phyloP scores from a whole-genome alignment of 2,329 filamentous ascomycete genomes.

The Atkinsonella hypoxylon region DNA sequence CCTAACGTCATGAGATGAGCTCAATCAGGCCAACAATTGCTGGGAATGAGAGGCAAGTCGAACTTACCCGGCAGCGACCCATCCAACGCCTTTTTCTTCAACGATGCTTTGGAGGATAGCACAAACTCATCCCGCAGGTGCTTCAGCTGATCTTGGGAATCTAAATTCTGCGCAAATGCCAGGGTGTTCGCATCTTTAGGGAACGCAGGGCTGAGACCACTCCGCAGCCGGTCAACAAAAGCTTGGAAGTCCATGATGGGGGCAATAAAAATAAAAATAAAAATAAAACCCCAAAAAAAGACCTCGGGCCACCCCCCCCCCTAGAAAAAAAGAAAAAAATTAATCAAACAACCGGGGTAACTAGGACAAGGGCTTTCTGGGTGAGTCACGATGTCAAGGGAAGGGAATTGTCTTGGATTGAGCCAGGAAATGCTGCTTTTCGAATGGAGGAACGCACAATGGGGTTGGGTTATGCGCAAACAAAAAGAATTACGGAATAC shows the following conservation, averaged over 20 bases:
- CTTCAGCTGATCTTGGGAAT: constrained; percentile 47
- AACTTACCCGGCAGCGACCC: constrained; percentile 29
- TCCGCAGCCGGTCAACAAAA: constrained; percentile 27
- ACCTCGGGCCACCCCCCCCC: no score
- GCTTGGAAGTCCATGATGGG: constrained; percentile 26
- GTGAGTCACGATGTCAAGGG: no score
- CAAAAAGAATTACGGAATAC: no score
- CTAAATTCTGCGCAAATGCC: constrained; percentile 40
- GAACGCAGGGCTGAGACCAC: constrained; percentile 31
- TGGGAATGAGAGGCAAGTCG: neutral
- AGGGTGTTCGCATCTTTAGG: constrained; percentile 33
- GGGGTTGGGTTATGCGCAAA: no score
- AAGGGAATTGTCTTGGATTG: no score
- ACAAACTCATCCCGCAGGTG: constrained; percentile 59
- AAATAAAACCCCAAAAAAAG: neutral
- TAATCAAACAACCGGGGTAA: neutral
- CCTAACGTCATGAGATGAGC: neutral
- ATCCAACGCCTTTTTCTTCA: constrained; percentile 50
- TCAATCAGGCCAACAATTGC: no score
- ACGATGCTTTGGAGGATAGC: constrained; percentile 61
- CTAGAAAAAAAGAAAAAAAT: neutral
- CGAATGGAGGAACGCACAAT: no score
- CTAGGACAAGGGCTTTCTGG: no score
- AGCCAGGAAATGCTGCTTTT: no score
- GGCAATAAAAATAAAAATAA: neutral